Base-by-base conservation (phyloP, 768 basidiomycete species). In the Suillus plorans region DNA sequence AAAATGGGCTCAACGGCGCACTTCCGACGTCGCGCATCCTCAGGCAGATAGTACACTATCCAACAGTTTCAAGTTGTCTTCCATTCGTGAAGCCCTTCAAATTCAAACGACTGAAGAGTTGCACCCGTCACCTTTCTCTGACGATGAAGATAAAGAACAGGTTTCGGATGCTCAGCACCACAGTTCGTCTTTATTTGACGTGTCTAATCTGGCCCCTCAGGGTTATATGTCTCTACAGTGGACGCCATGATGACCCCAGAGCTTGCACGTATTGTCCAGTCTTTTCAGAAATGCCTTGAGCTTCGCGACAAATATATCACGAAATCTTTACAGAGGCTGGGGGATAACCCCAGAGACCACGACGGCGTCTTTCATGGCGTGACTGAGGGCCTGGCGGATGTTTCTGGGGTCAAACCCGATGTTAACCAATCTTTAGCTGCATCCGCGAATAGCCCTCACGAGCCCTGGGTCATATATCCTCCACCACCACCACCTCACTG, bases 251-350 rank as follows among this genome's bases (percentile, higher is more conserved):
- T 77, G 58, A 73, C 69, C 16, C 75, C 79, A 3, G 88, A 89
- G 70, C 80, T 85, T 61, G 75, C 80, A 13, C 77, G 81, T 9
- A 81, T 94, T 16, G 88, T 91, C 66, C 82, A 88, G 66, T 84
- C 89, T 1, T 86, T 99, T 72, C 87, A 90, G 64, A 87, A 82
- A 71, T 99, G 97, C 73, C 87, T 99, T 56, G 87, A 92, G 62
- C 81, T 99, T 22, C 91, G 97, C 34, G 97, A 99, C 80, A 99
- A 98, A 78, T 99, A 98, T 80, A 95, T 97, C 80, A 68, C 81
- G 7, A 85, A 86, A 65, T 98, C 96, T 1, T 84, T 89, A 5
- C 97, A 99, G 74, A 84, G 94, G 62, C 86, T 99, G 4, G 97
- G 97, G 3, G 97, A 99, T 77, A 92, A 99, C 75, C 97, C 97